Evolutionary conservation across 257 asterid genomes (phyloP), one percentile per base, ranked within the genome.

Genomic region (Vinca minor): DNA sequence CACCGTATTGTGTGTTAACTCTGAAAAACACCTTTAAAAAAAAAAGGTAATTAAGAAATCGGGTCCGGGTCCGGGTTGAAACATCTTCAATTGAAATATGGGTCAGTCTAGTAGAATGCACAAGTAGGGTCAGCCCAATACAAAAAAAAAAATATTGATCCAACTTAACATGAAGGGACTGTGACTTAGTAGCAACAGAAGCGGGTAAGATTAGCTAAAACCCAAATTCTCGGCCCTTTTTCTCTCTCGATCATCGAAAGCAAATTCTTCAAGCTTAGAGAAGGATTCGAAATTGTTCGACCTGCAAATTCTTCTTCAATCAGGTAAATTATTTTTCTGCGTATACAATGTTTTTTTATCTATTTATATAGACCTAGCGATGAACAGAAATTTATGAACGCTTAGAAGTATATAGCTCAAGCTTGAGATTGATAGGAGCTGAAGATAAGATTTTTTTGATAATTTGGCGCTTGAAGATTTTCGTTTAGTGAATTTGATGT

Each of bases 301-400:
- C 56, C 18, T 3, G 31, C 47, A 34, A 38, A 34, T 32, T 35
- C 61, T 64, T 56, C 18, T 47, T 49, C 70, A 54, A 34, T 53
- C 69, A 76, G 83, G 84, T 79, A 67, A n/a, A 68, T 21, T 1
- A 41, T 67, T 47, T 52, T 46, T 36, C 12, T 35, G 15, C 25
- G 20, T 3, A 20, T 32, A 59, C 3, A 44, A 55, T 32, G n/a
- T n/a, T n/a, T n/a, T n/a, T n/a, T 46, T 32, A 52, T 52, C 5
- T 1, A 17, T 28, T 2, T 68, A 15, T 21, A 34, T 52, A 36
- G 48, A 18, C 21, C 48, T 29, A 4, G 18, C 18, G 0, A 1
- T n/a, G 8, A 12, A 41, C 2, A 8, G 8, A 4, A 3, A 8
- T 0, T 6, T 17, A 20, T 4, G 8, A 15, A 44, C 21, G 5